These are phyloP conservation scores for Pyrus betulifolia DNA, from an alignment of 306 rosid species.

Conservation along the genomic window DNA sequence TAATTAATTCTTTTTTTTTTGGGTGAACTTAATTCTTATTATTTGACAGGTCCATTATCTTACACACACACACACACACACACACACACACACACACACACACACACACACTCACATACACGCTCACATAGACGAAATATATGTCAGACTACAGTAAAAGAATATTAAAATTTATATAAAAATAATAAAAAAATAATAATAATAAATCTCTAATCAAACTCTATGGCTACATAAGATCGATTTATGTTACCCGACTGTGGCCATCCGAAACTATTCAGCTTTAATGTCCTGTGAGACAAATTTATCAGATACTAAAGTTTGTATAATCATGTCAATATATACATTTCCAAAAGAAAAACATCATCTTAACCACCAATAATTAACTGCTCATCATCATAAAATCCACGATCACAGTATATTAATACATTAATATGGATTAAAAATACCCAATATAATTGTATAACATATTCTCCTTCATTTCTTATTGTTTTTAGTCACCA, in stretches of 20 bases:
- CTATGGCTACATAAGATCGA: neutral
- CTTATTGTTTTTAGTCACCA: neutral
- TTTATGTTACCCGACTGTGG: too few relatives aligned
- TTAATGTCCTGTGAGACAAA: neutral
- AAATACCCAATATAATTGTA: neutral
- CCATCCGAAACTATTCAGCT: neutral
- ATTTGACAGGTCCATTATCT: neutral
- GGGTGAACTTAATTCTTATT: neutral
- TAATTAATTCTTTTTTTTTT: neutral
- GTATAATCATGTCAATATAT: constrained; percentile 2
- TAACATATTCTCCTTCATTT: neutral
- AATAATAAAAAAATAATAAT: too few relatives aligned
- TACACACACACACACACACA: too few relatives aligned
- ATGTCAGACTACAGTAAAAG: neutral
- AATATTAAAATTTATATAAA: too few relatives aligned
- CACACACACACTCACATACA: too few relatives aligned
- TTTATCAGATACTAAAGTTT: neutral
- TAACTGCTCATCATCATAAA: neutral
- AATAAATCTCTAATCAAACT: neutral
- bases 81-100: too few relatives aligned
- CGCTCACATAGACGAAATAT: neutral
- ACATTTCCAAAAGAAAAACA: constrained; percentile 6
- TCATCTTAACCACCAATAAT: neutral
- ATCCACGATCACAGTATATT: neutral
- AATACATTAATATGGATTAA: neutral